These are phyloP conservation scores for Cytidiella melzeri DNA, from an alignment of 768 basidiomycete species.

Conservation along the genomic window DNA sequence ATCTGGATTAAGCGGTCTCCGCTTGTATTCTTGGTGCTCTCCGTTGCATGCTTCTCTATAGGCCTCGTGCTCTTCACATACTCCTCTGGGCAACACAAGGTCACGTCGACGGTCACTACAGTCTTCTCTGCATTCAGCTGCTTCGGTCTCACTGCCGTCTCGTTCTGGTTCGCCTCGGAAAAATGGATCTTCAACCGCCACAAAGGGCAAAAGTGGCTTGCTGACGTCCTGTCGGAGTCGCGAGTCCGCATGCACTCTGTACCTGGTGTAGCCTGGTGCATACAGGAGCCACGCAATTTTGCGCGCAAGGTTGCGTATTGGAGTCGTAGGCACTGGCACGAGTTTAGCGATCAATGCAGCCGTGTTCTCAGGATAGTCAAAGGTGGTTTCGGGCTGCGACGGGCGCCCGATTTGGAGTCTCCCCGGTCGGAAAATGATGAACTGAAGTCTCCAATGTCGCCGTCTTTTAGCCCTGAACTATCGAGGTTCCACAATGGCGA, in stretches of 20 bases:
- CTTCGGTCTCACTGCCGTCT: conserved; percentile 59
- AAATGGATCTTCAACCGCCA: conserved; percentile 35
- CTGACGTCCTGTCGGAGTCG: conserved; percentile 5
- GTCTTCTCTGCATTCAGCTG: conserved; percentile 64
- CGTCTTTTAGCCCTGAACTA: conserved; percentile 12
- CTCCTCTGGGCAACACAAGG: conserved; percentile 54
- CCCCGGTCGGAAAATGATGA: conserved; percentile 3
- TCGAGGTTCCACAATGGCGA: background rate
- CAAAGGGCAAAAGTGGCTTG: conserved; percentile 3
- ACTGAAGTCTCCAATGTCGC: conserved; percentile 8
- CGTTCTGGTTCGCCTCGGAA: conserved; percentile 62
- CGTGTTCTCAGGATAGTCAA: background rate
- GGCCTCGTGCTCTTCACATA: conserved; percentile 72
- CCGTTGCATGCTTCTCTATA: conserved; percentile 70
- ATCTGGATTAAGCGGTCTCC: conserved; percentile 81
- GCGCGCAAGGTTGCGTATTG: conserved; percentile 11
- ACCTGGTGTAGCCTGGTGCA: conserved; percentile 16
- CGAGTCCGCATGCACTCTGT: conserved; percentile 10
- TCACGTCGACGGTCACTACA: conserved; percentile 54
- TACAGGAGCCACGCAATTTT: conserved; percentile 18
- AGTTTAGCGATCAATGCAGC: conserved; percentile 11
- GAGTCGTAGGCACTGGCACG: conserved; percentile 10
- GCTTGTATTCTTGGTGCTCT: conserved; percentile 71
- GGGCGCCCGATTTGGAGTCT: conserved; percentile 2
- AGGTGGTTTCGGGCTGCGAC: background rate